These are phyloP conservation scores for Paraphoma sp. DNA, from an alignment of 2,329 filamentous ascomycete genomes.

Conservation along the genomic window DNA sequence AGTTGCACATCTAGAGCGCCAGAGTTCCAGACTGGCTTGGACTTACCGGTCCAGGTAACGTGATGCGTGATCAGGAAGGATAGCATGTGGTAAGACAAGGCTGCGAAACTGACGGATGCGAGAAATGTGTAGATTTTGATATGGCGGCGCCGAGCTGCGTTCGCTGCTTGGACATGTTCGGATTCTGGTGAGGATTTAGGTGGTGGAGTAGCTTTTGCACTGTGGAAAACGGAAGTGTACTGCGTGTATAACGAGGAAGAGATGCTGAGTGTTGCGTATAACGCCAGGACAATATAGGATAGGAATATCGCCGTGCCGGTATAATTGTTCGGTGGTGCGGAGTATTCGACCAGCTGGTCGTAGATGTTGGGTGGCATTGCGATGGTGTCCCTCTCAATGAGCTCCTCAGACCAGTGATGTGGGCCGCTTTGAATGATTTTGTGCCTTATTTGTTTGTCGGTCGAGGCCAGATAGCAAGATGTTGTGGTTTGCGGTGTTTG, in stretches of 20 bases:
- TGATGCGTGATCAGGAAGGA: constrained; percentile 37
- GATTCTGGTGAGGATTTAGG: background rate
- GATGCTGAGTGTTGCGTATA: constrained; percentile 30
- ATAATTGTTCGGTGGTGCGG: constrained; percentile 38
- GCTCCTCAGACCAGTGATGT: too few species aligned
- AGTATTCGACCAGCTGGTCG: constrained; percentile 10
- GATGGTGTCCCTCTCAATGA: background rate
- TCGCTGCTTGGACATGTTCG: constrained; percentile 11
- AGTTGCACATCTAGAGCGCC: too few species aligned
- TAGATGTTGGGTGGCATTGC: constrained; percentile 7
- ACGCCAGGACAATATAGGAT: constrained; percentile 34
- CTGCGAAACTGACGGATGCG: constrained; percentile 34
- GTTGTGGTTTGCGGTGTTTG: constrained; percentile 21
- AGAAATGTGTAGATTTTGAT: constrained; percentile 36
- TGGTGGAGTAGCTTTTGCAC: background rate
- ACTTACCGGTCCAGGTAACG: constrained; percentile 23
- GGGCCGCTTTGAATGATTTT: too few species aligned
- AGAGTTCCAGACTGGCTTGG: constrained; percentile 12
- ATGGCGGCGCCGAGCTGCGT: constrained; percentile 26
- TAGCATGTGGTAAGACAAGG: constrained; percentile 40
- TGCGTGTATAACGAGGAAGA: constrained; percentile 21
- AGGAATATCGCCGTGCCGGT: constrained; percentile 39
- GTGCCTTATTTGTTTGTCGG: too few species aligned
- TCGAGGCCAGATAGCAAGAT: constrained; percentile 14
- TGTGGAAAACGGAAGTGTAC: constrained; percentile 11